Percentiles rank a stretch among this genome's conserved stretches.
These are phyloP conservation scores for Paragyromitra xinjiangensis DNA, from an alignment of 495 filamentous ascomycete genomes.

Conservation along the genomic window DNA sequence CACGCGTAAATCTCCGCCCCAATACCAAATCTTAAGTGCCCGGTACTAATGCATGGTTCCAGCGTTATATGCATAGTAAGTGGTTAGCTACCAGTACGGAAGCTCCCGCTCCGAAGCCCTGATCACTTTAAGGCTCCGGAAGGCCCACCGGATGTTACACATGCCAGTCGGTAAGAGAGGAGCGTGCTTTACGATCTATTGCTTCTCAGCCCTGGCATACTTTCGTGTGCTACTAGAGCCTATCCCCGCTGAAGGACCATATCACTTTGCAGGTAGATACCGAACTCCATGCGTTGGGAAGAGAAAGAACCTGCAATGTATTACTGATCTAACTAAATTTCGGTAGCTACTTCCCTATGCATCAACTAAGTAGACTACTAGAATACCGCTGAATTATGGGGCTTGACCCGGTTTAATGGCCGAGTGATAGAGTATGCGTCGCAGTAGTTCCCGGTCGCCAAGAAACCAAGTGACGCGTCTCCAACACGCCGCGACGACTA, in stretches of 20 bases:
- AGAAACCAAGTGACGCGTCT: slow-evolving; percentile 35
- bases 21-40: background rate
- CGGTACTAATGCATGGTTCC: background rate
- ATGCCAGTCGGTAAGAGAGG: too few species aligned
- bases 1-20: slow-evolving; percentile 7
- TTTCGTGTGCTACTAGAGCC: too few species aligned
- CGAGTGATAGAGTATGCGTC: slow-evolving; percentile 22
- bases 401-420: slow-evolving; percentile 6
- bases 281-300: too few species aligned
- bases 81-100: background rate
- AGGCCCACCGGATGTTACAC: background rate
- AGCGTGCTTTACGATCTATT: background rate
- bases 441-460: slow-evolving; percentile 17
- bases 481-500: slow-evolving; percentile 28
- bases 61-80: background rate
- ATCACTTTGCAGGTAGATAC: too few species aligned
- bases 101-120: background rate
- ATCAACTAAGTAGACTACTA: background rate
- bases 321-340: background rate
- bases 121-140: slow-evolving; percentile 4
- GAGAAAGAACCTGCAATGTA: background rate
- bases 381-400: too few species aligned
- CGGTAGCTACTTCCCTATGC: background rate
- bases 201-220: too few species aligned
- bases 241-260: too few species aligned